Evolutionary conservation across 2,329 filamentous ascomycete genomes (phyloP), one percentile per base, ranked within the genome.

Genomic region (Parastagonospora nodorum): DNA sequence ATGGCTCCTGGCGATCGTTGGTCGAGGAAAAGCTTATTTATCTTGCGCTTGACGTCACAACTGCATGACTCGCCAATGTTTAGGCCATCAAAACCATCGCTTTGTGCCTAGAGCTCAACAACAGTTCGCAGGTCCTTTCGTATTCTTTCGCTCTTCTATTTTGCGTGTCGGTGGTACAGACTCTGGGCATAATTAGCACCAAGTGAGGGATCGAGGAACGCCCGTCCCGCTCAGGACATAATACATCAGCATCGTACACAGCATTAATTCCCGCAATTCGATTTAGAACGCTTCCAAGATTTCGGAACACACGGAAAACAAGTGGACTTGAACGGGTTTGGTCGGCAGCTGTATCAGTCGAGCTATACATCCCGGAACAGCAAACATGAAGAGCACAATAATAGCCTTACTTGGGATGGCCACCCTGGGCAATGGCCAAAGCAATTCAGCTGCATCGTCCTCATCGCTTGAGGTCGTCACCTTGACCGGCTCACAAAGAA

Each of bases 391-490:
- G 53, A 48, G 37, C 39, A 57, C 52, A 33, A 44, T 60, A 42
- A 53, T 63, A 42, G 55, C 50, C 12, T 31, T 67, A 11, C 30
- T 66, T 27, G 65, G 66, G 60, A 57, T 72, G n/a, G 58, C 55
- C 28, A 52, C 61, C 45, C 52, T 67, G 15, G 51, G 55, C 19
- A 51, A 50, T 30, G 64, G 62, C 12, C 68, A 70, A 39, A 57
- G 57, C 35, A 62, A 55, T 35, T 67, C 66, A 32, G 42, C 45
- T 9, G 50, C 58, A 41, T 53, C 37, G 51, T 61, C 51, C 50
- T 54, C 43, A 29, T 58, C 60, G 27, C 62, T 60, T 36, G 60
- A 57, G 5, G 49, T 71, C 42, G 48, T 63, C 10, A 72, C 67
- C 4, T 49, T 70, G 24, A 64, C 61, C 19, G 56, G 43, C 29